Evolutionary conservation across 805 yeast genomes (phyloP).

Genomic region (Nakazawaea wickerhamii): DNA sequence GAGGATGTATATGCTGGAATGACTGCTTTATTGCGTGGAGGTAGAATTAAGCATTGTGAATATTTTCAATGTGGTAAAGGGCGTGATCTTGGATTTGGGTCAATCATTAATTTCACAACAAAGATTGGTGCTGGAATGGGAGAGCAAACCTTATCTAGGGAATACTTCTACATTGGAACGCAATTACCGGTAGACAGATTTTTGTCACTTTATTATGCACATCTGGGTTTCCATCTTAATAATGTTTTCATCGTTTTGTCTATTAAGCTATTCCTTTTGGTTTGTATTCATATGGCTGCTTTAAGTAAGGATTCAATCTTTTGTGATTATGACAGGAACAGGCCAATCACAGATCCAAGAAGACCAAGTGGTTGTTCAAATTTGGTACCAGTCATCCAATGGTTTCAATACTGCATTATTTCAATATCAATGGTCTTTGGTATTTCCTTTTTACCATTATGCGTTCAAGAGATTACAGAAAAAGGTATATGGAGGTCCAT

Average conservation of each 20-base stretch:
- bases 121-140: slow-evolving; percentile 92
- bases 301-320: slow-evolving; percentile 55
- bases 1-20: slow-evolving; percentile 88
- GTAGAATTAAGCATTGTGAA: slow-evolving; percentile 80
- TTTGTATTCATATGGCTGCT: slow-evolving; percentile 56
- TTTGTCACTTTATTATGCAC: slow-evolving; percentile 77
- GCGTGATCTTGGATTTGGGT: slow-evolving; percentile 78
- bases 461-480: slow-evolving; percentile 73
- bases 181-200: slow-evolving; percentile 75
- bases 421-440: slow-evolving; percentile 73
- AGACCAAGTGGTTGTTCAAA: slow-evolving; percentile 68
- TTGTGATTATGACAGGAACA: slow-evolving; percentile 54
- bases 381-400: slow-evolving; percentile 59
- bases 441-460: slow-evolving; percentile 68
- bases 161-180: slow-evolving; percentile 72
- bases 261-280: slow-evolving; percentile 54
- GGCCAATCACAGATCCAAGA: slow-evolving; percentile 57
- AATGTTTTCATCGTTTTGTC: slow-evolving; percentile 71
- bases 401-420: slow-evolving; percentile 69
- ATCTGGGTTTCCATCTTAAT: slow-evolving; percentile 81
- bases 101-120: slow-evolving; percentile 75
- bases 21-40: slow-evolving; percentile 73
- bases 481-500: slow-evolving; percentile 69
- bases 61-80: slow-evolving; percentile 86
- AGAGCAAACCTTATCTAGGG: slow-evolving; percentile 79